These are phyloP conservation scores for Gracilaria domingensis DNA, from an alignment of 23 red algal species.

Conservation along the genomic window DNA sequence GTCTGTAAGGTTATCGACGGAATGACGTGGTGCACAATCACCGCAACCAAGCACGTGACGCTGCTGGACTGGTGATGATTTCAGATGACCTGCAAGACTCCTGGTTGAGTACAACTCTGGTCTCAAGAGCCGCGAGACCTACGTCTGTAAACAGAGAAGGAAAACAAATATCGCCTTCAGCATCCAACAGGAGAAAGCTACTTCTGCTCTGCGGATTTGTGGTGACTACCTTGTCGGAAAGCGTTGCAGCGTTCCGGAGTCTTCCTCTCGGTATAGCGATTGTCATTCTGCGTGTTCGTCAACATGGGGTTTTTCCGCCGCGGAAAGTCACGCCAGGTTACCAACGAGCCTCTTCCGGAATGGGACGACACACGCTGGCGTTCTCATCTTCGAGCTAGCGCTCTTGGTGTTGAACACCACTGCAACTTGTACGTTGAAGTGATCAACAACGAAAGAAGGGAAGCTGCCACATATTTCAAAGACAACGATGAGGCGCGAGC, in stretches of 20 bases:
- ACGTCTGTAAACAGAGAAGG: no score
- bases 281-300: neutral
- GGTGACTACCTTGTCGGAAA: neutral
- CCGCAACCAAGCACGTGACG: neutral
- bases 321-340: slow-evolving; percentile 17
- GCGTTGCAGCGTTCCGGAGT: neutral
- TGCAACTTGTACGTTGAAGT: slow-evolving; percentile 63
- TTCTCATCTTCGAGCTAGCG: slow-evolving; percentile 66
- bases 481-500: slow-evolving; percentile 51
- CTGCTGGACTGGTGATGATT: neutral
- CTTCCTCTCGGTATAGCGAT: neutral
- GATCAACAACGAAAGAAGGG: slow-evolving; percentile 69
- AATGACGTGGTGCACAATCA: neutral
- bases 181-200: neutral
- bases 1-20: no score
- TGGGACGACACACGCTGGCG: slow-evolving; percentile 80
- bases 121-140: neutral
- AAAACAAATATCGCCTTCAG: neutral
- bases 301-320: slow-evolving; percentile 57
- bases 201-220: neutral
- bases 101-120: neutral
- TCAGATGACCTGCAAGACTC: neutral
- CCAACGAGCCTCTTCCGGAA: slow-evolving; percentile 57
- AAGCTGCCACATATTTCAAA: slow-evolving; percentile 36
- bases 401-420: slow-evolving; percentile 60